Percentiles rank a stretch among this genome's conserved stretches.
Evolutionary conservation across 2,329 filamentous ascomycete species (phyloP).

Genomic region (Ophiosphaerella korrae): DNA sequence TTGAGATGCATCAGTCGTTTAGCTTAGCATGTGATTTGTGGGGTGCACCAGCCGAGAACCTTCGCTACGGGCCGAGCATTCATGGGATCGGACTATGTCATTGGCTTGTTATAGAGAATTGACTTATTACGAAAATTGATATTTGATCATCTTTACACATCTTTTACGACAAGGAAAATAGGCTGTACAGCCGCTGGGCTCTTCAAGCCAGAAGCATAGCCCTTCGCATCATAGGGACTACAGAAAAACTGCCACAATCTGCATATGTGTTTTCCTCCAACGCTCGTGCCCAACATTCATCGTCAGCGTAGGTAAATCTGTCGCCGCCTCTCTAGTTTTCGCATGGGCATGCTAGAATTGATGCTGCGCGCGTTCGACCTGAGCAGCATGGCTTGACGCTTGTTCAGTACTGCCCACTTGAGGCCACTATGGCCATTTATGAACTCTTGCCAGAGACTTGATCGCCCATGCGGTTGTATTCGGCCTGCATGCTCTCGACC

Average conservation of each 20-base stretch:
- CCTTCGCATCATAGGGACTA: too few relatives aligned
- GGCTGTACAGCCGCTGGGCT: too few relatives aligned
- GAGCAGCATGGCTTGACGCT: slow-evolving; percentile 16
- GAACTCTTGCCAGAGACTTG: slow-evolving; percentile 66
- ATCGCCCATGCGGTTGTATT: slow-evolving; percentile 86
- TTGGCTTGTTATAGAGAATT: too few relatives aligned
- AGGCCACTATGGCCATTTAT: slow-evolving; percentile 8
- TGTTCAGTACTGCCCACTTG: slow-evolving; percentile 14
- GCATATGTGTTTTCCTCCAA: not conserved
- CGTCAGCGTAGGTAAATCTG: slow-evolving; percentile 1
- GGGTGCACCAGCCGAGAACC: too few relatives aligned
- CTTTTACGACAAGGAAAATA: not conserved
- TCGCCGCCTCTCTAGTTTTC: slow-evolving; percentile 3
- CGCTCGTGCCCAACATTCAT: not conserved
- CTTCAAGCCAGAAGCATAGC: too few relatives aligned
- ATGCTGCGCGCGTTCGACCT: slow-evolving; percentile 10
- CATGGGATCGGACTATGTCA: too few relatives aligned
- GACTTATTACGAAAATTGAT: not conserved
- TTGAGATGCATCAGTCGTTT: too few relatives aligned
- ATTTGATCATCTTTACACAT: not conserved
- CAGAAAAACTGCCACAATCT: too few relatives aligned
- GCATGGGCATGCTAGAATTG: slow-evolving; percentile 11
- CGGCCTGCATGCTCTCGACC: slow-evolving; percentile 77
- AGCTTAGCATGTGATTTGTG: too few relatives aligned
- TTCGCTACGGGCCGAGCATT: too few relatives aligned